Evolutionary conservation across 257 asterid species (phyloP).

Genomic region (Mitragyna speciosa): DNA sequence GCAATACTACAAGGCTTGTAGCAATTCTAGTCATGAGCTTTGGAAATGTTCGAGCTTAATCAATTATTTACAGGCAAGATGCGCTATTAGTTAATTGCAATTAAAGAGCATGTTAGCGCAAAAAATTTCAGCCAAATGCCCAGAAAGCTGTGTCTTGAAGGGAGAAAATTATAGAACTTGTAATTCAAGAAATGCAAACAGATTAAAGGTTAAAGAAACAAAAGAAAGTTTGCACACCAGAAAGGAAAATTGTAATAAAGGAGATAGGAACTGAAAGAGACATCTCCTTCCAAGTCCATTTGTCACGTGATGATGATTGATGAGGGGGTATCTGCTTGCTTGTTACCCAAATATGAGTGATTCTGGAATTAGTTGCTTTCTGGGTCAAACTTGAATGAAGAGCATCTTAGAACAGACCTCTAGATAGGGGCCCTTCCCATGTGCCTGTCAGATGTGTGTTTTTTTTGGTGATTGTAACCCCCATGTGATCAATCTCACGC

Average conservation of each 20-base stretch:
- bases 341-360: conserved; percentile 9
- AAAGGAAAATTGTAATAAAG: neutral
- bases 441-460: conserved; percentile 16
- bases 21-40: neutral
- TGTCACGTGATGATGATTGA: neutral
- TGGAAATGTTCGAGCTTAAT: neutral
- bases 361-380: neutral
- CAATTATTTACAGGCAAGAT: neutral
- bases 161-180: neutral
- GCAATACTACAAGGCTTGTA: neutral
- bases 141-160: neutral
- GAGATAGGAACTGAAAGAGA: neutral
- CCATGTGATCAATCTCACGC: conserved; percentile 23
- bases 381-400: conserved; percentile 19
- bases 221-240: neutral
- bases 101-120: neutral
- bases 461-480: conserved; percentile 2
- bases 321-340: neutral
- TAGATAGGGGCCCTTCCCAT: conserved; percentile 12
- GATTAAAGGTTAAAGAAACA: neutral
- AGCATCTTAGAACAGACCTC: conserved; percentile 20
- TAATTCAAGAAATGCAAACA: neutral
- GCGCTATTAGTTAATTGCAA: neutral
- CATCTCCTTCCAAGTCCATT: neutral
- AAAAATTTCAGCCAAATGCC: neutral